Evolutionary conservation across 495 filamentous ascomycete species (phyloP), one percentile per base, ranked within the genome.

Genomic region (Penicillium bialowiezense): DNA sequence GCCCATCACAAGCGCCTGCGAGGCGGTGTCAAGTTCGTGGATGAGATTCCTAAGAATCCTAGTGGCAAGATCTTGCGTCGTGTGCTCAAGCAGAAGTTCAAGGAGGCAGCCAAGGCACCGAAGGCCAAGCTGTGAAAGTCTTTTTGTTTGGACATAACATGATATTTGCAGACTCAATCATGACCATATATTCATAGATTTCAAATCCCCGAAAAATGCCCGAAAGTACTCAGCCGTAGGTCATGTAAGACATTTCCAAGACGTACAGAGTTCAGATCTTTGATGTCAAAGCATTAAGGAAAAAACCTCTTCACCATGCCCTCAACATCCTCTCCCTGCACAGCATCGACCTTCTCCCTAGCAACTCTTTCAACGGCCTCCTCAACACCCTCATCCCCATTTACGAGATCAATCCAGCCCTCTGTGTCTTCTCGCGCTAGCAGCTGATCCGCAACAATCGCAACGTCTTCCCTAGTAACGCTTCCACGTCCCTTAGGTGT

Each of bases 21-120:
- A 24, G 92, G 92, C 14, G 92, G 92, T 2, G 78, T 96, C 0
- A 77, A 76, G 7, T 97, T 95, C 60, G 75, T 95, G 7, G 83
- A 95, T 51, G 74, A 78, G 54, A 80, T 97, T 7, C 92, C 92
- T 21, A 95, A 93, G 78, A 92, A 84, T 50, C 78, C 79, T 1
- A 85, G 83, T 62, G 92, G 92, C 1, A 97, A 97, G 80, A 90
- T 97, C 42, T 64, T 97, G 57, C 84, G 91, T 53, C 76, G 90
- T 35, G 47, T 92, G 32, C 60, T 86, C 58, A 82, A 82, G 58
- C 67, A 75, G 37, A 62, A 67, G 56, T 81, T 81, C 35, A 69
- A 72, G 62, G 79, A 78, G 33, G 62, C 64, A 46, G 54, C 54
- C 32, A 54, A 70, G 14, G 54, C 52, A 23, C 60, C 59, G 8